Base-by-base conservation (phyloP, 2,329 filamentous ascomycete genomes). In the Nemania abortiva region DNA sequence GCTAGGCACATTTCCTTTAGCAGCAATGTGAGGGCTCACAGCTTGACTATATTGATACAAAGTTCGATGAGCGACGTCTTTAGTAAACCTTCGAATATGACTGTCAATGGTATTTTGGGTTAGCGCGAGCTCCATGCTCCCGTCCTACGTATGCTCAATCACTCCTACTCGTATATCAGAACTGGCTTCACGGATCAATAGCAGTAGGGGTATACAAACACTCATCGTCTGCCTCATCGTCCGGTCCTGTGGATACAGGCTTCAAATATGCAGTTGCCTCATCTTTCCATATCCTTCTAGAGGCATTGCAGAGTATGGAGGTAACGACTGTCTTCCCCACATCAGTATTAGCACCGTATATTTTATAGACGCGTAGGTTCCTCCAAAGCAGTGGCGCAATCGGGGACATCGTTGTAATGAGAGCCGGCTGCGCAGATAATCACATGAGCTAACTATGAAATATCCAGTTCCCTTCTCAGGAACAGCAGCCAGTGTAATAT, bases 311-410 rank as follows among this genome's bases (percentile, higher is more conserved):
- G 3, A 97, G 83, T 13, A 94, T 80, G 0, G 92, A 94, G 1
- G 91, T 91, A 66, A 94, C 87, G 37, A 97, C 88, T 0, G 93
- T 97, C 83, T 97, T 97, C 72, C 93, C 93, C 29, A 96, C 92
- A 72, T 92, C 89, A 0, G 93, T 96, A 75, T 95, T 96, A 55
- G 93, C 92, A 31, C 93, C 93, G 75, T 92, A 97, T 45, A 97
- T 84, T 79, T 96, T 93, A 74, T 92, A 88, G 13, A 89, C 85
- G 69, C 89, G 88, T 63, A 95, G 83, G 9, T 87, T 88, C 69
- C 90, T 89, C 88, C 90, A 93, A 45, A 94, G 84, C 56, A 89
- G 83, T 61, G 89, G 86, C 56, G 88, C 85, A 60, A 89, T 80
- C 29, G 87, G 86, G 64, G 82, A 75, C 81, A 83, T 84, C 1